A percentile compares a stretch with the other conserved stretches of the same genome.
Conservation (phyloP, 306 rosid species). For the Pyrus betulifolia region DNA sequence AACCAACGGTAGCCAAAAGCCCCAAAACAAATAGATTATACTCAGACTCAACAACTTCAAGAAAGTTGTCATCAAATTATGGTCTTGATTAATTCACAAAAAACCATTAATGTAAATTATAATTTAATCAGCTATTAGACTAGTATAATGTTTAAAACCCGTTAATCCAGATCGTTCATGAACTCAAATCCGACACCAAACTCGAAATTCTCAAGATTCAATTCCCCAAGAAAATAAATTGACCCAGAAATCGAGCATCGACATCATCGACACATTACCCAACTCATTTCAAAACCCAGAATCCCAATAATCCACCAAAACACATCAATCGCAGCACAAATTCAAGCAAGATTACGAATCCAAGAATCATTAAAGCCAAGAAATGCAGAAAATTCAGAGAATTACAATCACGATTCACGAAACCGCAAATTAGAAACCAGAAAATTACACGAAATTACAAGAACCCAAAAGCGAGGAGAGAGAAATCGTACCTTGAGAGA, state of each 20-base stretch:
- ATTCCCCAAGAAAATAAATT: neutral
- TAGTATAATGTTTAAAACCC: neutral
- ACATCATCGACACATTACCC: neutral
- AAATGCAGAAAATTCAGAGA: neutral
- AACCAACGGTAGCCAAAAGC: neutral
- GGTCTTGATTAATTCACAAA: neutral
- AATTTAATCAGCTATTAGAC: neutral
- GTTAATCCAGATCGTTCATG: neutral
- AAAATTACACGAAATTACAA: neutral
- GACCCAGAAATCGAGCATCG: neutral
- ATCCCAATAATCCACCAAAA: neutral
- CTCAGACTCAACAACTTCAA: neutral
- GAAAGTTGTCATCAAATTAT: neutral
- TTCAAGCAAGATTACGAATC: neutral
- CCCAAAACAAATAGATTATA: neutral
- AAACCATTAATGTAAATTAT: neutral
- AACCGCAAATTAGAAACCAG: neutral
- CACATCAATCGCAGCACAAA: neutral
- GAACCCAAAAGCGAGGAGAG: neutral
- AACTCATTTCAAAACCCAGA: neutral
- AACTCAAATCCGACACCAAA: neutral
- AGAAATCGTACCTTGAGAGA: conserved; percentile 12
- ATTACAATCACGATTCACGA: neutral
- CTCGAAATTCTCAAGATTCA: neutral
- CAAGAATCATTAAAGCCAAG: neutral